A percentile compares a stretch with the other conserved stretches of the same genome.
phyloP scores from a whole-genome alignment of 163 green algal genomes.

The Volvox carteri region DNA sequence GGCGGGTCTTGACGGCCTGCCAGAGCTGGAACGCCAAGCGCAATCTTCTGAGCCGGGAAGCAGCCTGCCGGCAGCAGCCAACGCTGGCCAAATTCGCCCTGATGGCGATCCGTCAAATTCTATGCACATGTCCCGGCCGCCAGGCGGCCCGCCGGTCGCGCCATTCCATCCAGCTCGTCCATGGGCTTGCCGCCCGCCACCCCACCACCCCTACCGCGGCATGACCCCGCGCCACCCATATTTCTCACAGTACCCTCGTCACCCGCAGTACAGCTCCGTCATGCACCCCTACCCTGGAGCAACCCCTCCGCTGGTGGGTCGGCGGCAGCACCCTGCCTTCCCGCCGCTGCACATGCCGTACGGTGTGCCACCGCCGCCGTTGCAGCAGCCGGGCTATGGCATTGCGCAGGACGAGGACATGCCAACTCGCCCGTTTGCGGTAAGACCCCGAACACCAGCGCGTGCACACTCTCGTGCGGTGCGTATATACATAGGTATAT shows the following conservation, averaged over 20 bases:
- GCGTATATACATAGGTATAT: too few relatives aligned
- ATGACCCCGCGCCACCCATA: background rate
- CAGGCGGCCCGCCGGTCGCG: background rate
- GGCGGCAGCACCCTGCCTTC: conserved; percentile 12
- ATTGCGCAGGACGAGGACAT: background rate
- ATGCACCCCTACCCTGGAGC: background rate
- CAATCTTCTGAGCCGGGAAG: background rate
- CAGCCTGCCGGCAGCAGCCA: background rate
- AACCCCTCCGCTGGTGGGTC: background rate
- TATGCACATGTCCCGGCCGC: background rate
- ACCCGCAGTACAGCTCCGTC: conserved; percentile 10
- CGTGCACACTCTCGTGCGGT: too few relatives aligned
- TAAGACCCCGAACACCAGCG: too few relatives aligned
- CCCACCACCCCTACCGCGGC: conserved; percentile 26
- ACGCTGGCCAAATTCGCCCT: background rate
- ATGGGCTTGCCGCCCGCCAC: conserved; percentile 23
- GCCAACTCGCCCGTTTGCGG: background rate
- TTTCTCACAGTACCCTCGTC: background rate
- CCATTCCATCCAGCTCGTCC: background rate
- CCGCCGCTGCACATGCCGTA: conserved; percentile 23
- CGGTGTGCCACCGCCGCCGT: background rate
- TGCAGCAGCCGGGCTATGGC: background rate
- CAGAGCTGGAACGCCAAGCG: conserved; percentile 10
- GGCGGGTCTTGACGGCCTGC: background rate
- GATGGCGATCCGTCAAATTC: background rate